Evolutionary conservation across 2,329 filamentous ascomycete species (phyloP), one percentile per base, ranked within the genome.

Genomic region (Colletotrichum liaoningense): DNA sequence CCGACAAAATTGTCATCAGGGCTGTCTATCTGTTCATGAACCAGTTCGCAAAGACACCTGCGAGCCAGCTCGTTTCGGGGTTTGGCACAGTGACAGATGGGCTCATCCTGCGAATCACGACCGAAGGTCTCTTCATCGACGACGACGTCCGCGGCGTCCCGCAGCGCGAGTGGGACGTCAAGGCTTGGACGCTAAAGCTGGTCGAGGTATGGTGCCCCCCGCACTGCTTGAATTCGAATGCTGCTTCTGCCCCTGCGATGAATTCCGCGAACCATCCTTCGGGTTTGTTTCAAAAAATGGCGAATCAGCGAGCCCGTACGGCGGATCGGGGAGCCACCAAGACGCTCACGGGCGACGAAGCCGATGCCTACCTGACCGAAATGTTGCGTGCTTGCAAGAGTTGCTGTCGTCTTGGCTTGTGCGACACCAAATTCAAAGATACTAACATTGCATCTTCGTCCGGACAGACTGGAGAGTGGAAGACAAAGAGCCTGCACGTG

Each of bases 101-200:
- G 0, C 88, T 99, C 58, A 94, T 98, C 74, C 88, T 99, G 74
- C 93, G 94, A 64, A 97, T 98, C 79, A 96, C 94, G 12, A 97
- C 95, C 1, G 96, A 98, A 82, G 97, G 97, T 22, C 88, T 98
- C 67, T 98, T 98, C 84, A 97, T 99, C 80, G 97, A 99, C 81
- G 97, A 99, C 82, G 97, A 98, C 81, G 90, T 98, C 65, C 92
- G 95, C 57, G 92, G 92, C 74, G 94, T 98, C 19, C 92, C 94
- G n/a, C 95, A 98, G 84, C 92, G 97, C 73, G 97, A 99, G 84
- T 99, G 97, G 97, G 97, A 99, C 82, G 92, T 98, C 80, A 98
- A 98, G 83, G 95, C 96, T 30, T 98, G 97, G 97, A 98, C 95
- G 56, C 90, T 99, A 84, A 98, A 97, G 85, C 86, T 93, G 76